Base-by-base conservation (phyloP, 2,329 filamentous ascomycete genomes). In the Pseudogymnoascus pannorum region DNA sequence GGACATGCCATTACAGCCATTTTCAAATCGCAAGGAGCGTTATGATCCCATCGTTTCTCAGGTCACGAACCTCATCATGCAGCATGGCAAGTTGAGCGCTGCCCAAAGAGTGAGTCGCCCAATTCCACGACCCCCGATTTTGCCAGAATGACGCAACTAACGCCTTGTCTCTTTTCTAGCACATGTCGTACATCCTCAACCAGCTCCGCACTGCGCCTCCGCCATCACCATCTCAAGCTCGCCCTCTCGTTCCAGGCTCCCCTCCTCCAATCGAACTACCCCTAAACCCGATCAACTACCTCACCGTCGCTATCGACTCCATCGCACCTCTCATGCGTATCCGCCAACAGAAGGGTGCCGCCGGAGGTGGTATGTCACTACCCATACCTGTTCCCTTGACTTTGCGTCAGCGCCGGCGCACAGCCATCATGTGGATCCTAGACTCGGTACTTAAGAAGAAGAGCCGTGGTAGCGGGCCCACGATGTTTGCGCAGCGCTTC, bases 21-120 rank as follows among this genome's bases (percentile, higher is more conserved):
- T 65, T 44, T 80, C 26, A 75, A 80, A 90, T 75, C 77, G 93
- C 68, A 89, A 92, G 75, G 80, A 90, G 72, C 85, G 94, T 70
- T 96, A 97, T 72, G 89, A 97, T 72, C 85, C 90, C 1, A 81
- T 97, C 6, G 79, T 97, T 57, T 80, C 88, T 66, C 94, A 97
- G 77, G 81, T 97, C 68, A 96, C 92, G 16, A 92, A 92, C 72
- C 80, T 96, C 68, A 76, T 99, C 65, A 99, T 97, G 93, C 80
- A 81, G 69, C 84, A 97, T 75, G 94, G 94, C 68, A 95, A 97
- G 79, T 84, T 96, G 73, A 88, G 88, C 71, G 82, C 84, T 73
- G 94, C 94, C n/a, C 91, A 99, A 75, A 86, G 87, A 78, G 92
- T 96, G 81, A 63, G 66, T 62, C 64, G 63, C 20, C 29, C 40